These are phyloP conservation scores for Scenedesmus sp. DNA, from an alignment of 163 green algal species.

Conservation along the genomic window DNA sequence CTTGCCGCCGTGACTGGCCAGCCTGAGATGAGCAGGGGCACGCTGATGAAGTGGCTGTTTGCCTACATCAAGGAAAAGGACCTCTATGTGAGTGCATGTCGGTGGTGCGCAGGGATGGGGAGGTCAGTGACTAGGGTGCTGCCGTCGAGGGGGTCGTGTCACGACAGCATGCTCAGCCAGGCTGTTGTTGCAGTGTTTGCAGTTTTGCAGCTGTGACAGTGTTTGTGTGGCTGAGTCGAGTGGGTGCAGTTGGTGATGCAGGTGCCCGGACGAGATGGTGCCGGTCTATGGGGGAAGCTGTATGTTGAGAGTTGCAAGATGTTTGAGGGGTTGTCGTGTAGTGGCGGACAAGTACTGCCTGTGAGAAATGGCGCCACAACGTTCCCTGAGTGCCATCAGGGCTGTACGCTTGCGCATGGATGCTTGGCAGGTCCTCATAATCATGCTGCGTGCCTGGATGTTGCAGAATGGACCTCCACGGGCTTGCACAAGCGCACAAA, in stretches of 20 bases:
- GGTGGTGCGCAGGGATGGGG: background rate
- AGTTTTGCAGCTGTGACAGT: too few species aligned
- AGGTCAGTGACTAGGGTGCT: too few species aligned
- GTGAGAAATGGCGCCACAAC: background rate
- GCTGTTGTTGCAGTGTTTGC: too few species aligned
- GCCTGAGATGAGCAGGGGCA: constrained; percentile 59
- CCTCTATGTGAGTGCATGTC: constrained; percentile 44
- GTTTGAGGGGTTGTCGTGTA: background rate
- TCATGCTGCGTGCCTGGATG: background rate
- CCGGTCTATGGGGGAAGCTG: too few species aligned
- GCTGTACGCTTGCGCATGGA: background rate
- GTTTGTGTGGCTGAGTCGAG: too few species aligned
- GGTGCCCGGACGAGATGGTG: too few species aligned
- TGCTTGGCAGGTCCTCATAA: background rate
- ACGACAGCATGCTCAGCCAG: too few species aligned
- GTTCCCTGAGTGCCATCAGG: background rate
- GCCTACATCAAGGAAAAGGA: constrained; percentile 65
- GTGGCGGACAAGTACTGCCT: background rate
- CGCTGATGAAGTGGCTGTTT: constrained; percentile 75
- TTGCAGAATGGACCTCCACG: too few species aligned
- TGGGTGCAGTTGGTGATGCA: background rate
- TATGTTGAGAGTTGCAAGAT: background rate
- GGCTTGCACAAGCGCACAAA: too few species aligned
- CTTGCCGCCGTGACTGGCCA: constrained; percentile 63
- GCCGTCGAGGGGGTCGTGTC: too few species aligned